Base-by-base conservation (phyloP, 345 rosid species). In the Moricandia moricandioides region DNA sequence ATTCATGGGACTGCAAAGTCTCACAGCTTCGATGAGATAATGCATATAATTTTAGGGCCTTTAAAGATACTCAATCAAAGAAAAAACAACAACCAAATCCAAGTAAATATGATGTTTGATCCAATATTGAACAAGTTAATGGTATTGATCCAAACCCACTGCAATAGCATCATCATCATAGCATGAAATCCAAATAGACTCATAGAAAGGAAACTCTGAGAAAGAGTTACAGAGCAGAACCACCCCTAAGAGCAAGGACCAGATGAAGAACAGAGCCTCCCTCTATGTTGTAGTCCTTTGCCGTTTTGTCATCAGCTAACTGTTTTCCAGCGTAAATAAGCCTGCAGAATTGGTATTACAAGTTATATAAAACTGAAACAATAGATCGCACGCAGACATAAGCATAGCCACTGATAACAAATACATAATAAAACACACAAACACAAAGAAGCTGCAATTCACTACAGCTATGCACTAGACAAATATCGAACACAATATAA, bases 241-340 rank as follows among this genome's bases (percentile, higher is more conserved):
- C 56, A 49, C 24, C 56, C 56, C 56, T 49, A 7, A 49, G 56
- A 49, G 56, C 56, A 49, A 49, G 56, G 24, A 49, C 56, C 10
- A 49, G 56, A 49, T 49, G 56, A 49, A 49, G 56, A 49, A 49
- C 56, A 49, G 56, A 49, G 56, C 56, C 56, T 16, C 56, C 56
- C 56, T 49, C 56, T 49, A 49, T 49, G 56, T 49, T 49, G 56
- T 49, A 49, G 56, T 49, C 56, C 24, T 49, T 49, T 7, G 56
- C 56, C 5, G 56, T 49, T 16, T 49, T 49, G 24, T 49, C 56
- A 49, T 49, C 56, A 49, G 56, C 56, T 49, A 49, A 21, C 56
- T 49, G 56, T 49, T 49, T 49, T 4, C 56, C 56, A 0, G 56
- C 56, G 1, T 49, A 49, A 24, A 49, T 49, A 21, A 49, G 56